Conservation (phyloP, 257 asterid genomes). For the Solanum appendiculatum region DNA sequence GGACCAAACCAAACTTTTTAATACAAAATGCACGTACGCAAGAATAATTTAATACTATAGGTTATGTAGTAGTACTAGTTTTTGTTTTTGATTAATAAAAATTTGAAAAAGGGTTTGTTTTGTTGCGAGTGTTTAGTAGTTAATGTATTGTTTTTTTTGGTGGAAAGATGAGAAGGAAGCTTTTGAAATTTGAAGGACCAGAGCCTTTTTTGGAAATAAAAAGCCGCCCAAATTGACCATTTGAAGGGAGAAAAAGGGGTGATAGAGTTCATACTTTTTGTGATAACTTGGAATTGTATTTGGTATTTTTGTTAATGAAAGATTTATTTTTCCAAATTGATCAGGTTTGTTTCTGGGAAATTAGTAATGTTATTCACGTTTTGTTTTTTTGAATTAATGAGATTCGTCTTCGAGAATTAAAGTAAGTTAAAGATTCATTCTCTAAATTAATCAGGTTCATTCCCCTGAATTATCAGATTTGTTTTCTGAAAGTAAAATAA, state of each 20-base stretch:
- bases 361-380: background rate
- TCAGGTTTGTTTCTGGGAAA: background rate
- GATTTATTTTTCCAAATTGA: background rate
- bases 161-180: slow-evolving; percentile 2
- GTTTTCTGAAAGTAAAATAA: no score
- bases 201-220: background rate
- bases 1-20: slow-evolving; percentile 30
- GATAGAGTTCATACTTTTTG: background rate
- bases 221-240: slow-evolving; percentile 75
- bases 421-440: background rate
- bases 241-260: background rate
- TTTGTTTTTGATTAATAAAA: background rate
- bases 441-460: background rate
- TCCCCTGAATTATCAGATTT: no score
- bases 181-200: slow-evolving; percentile 9
- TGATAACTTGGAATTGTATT: background rate
- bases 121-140: background rate
- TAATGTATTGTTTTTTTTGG: background rate
- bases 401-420: background rate
- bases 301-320: background rate
- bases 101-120: background rate
- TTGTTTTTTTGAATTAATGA: background rate
- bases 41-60: background rate
- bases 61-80: background rate
- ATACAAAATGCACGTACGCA: slow-evolving; percentile 52